Percentiles rank a stretch among this genome's conserved stretches.
These are phyloP conservation scores for Petrea volubilis DNA, from an alignment of 257 asterid genomes.

Conservation along the genomic window DNA sequence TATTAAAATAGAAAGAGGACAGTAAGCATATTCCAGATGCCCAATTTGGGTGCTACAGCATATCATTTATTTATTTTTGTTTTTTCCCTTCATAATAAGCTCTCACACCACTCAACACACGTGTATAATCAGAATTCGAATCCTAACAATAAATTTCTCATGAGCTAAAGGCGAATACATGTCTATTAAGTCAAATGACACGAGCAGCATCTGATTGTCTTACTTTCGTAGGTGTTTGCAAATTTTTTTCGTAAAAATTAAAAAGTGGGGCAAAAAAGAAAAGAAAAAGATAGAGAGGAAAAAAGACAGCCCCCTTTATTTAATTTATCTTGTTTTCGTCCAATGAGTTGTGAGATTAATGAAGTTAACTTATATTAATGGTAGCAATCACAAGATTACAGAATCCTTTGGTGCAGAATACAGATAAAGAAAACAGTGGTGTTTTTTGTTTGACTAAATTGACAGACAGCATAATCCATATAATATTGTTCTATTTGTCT, in stretches of 20 bases:
- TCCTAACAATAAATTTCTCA: no score
- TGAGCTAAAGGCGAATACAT: no score
- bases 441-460: background rate
- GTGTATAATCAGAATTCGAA: no score
- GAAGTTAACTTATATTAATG: constrained; percentile 11
- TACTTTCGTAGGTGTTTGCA: background rate
- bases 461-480: background rate
- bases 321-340: constrained; percentile 23
- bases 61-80: no score
- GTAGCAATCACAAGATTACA: constrained; percentile 26
- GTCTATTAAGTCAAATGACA: no score
- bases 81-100: no score
- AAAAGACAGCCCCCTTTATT: constrained; percentile 8
- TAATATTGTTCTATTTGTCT: background rate
- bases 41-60: constrained; percentile 20
- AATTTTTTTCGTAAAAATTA: background rate
- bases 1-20: background rate
- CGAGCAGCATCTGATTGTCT: constrained; percentile 15
- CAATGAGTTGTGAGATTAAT: constrained; percentile 27
- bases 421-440: background rate
- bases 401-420: constrained; percentile 17
- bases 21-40: constrained; percentile 18
- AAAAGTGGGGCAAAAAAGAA: background rate
- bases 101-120: no score
- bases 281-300: background rate